These are phyloP conservation scores for Diaporthe amygdali DNA, from an alignment of 2,329 filamentous ascomycete genomes.

Conservation along the genomic window DNA sequence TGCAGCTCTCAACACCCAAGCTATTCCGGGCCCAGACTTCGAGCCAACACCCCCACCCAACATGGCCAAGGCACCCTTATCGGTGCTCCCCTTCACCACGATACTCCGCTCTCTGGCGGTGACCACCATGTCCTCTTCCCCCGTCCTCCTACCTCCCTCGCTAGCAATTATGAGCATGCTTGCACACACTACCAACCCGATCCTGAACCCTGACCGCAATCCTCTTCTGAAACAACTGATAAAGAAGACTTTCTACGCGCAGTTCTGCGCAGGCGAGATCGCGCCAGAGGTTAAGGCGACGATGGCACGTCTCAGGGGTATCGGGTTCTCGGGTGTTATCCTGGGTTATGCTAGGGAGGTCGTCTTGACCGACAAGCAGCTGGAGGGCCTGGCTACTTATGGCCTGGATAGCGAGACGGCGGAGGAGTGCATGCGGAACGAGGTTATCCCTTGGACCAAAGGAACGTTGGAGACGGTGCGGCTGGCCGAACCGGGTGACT, in stretches of 20 bases:
- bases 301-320: conserved; percentile 67
- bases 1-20: conserved; percentile 23
- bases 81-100: conserved; percentile 69
- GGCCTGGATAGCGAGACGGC: conserved; percentile 51
- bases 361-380: conserved; percentile 66
- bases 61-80: conserved; percentile 52
- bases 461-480: conserved; percentile 77
- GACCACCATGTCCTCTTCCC: conserved; percentile 73
- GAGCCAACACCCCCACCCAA: conserved; percentile 12
- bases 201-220: conserved; percentile 79
- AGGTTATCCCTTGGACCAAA: conserved; percentile 73
- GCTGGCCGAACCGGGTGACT: conserved; percentile 73
- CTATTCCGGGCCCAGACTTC: conserved; percentile 19
- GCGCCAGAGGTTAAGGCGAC: conserved; percentile 70
- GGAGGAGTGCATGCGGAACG: conserved; percentile 55
- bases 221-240: conserved; percentile 71
- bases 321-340: conserved; percentile 85
- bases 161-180: conserved; percentile 71
- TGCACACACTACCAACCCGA: conserved; percentile 68
- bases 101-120: conserved; percentile 74
- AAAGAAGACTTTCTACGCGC: conserved; percentile 85
- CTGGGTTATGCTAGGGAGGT: conserved; percentile 85
- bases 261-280: conserved; percentile 88
- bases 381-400: conserved; percentile 46
- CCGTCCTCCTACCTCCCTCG: conserved; percentile 71